These are phyloP conservation scores for Plantago lanceolata DNA, from an alignment of 305 asterid species.

Conservation along the genomic window DNA sequence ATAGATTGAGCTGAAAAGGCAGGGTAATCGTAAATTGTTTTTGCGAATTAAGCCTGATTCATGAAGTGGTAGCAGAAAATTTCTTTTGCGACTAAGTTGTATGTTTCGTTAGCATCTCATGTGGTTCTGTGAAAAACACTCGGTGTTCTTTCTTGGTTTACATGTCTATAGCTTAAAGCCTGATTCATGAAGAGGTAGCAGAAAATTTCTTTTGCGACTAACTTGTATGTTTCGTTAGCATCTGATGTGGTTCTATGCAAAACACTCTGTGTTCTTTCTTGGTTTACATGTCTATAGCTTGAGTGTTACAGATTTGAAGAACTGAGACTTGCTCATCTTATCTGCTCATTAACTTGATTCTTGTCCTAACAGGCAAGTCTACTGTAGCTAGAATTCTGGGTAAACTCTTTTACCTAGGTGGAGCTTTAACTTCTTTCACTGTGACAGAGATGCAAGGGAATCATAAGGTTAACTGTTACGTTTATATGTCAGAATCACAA, in stretches of 20 bases:
- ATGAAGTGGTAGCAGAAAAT: neutral
- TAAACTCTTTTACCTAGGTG: constrained; percentile 44
- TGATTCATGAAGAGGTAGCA: neutral
- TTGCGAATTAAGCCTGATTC: too few relatives aligned
- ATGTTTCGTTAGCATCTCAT: neutral
- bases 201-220: neutral
- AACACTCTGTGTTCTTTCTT: neutral
- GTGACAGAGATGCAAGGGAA: constrained; percentile 47
- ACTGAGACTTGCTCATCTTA: neutral
- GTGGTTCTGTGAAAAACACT: neutral
- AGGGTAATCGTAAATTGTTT: too few relatives aligned
- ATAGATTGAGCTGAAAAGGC: neutral
- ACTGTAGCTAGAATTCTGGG: constrained; percentile 46
- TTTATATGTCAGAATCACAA: too few relatives aligned
- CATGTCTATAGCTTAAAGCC: neutral
- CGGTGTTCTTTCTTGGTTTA: neutral
- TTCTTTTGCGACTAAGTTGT: neutral
- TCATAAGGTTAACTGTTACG: constrained; percentile 28
- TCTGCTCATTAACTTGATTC: neutral
- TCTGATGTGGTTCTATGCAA: neutral
- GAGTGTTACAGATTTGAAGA: neutral
- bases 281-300: neutral
- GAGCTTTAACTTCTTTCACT: constrained; percentile 37
- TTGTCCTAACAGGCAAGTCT: constrained; percentile 40
- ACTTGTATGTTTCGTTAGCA: neutral